Evolutionary conservation across 768 basidiomycete genomes (phyloP).

Genomic region (Piloderma croceum): DNA sequence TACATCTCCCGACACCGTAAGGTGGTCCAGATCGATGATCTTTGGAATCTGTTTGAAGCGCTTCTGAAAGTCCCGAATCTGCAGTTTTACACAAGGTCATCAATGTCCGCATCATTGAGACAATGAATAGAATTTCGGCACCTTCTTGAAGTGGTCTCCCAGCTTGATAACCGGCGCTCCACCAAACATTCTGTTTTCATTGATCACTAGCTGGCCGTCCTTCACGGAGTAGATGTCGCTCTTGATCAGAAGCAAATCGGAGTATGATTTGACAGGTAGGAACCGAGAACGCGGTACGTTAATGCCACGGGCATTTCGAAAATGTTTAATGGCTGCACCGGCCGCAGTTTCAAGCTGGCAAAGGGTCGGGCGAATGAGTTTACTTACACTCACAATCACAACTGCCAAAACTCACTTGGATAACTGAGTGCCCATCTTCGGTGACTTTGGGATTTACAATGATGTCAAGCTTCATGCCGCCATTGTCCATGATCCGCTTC

Average conservation of each 20-base stretch:
- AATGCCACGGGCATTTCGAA: conserved; percentile 59
- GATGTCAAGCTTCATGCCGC: conserved; percentile 70
- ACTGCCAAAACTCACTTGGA: conserved; percentile 40
- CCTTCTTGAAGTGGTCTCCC: conserved; percentile 75
- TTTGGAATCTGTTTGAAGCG: conserved; percentile 73
- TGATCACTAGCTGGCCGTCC: conserved; percentile 65
- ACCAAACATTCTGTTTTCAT: conserved; percentile 51
- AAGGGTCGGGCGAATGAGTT: conserved; percentile 1
- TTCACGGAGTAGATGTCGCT: conserved; percentile 64
- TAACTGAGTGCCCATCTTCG: conserved; percentile 63
- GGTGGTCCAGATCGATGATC: conserved; percentile 68
- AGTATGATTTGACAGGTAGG: conserved; percentile 62
- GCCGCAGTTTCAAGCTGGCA: conserved; percentile 65
- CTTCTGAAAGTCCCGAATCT: conserved; percentile 61
- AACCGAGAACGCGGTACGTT: conserved; percentile 71
- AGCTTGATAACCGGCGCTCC: conserved; percentile 72
- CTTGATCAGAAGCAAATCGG: conserved; percentile 61
- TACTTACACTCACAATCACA: no score
- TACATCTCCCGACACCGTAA: conserved; percentile 67
- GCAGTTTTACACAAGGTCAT: not conserved
- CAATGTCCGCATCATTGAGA: not conserved
- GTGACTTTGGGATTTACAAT: conserved; percentile 70
- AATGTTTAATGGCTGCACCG: conserved; percentile 72
- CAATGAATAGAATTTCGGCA: conserved; percentile 15
- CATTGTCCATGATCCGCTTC: conserved; percentile 68